Conservation (phyloP, 2,329 filamentous ascomycete species). For the Penicillium psychrosexuale region DNA sequence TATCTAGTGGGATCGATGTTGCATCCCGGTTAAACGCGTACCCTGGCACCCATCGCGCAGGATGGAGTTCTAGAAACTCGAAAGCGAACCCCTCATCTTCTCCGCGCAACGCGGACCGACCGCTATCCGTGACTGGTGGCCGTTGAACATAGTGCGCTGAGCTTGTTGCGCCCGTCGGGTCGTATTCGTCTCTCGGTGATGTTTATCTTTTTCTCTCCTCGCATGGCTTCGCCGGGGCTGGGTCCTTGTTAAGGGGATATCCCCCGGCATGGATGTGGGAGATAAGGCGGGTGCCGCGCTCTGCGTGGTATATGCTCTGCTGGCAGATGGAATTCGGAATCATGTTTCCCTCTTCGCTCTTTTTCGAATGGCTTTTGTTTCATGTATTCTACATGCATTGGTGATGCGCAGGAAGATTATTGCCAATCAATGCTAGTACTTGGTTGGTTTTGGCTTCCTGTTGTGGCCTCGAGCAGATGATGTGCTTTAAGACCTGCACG, state of each 20-base stretch:
- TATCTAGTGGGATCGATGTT: not conserved
- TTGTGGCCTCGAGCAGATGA: not conserved
- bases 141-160: not conserved
- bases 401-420: not conserved
- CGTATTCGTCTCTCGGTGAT: slow-evolving; percentile 1
- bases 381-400: not conserved
- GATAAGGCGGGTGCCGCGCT: slow-evolving; percentile 1
- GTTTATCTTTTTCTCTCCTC: not conserved
- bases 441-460: not conserved
- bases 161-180: slow-evolving; percentile 4
- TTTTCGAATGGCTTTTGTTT: not conserved
- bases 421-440: not conserved
- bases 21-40: slow-evolving; percentile 12
- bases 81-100: slow-evolving; percentile 8
- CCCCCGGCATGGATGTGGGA: not conserved
- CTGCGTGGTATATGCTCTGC: not conserved
- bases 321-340: not conserved
- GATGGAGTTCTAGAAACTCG: slow-evolving; percentile 8
- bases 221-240: not conserved
- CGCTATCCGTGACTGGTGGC: not conserved
- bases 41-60: not conserved
- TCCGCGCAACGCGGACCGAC: slow-evolving; percentile 3
- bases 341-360: not conserved
- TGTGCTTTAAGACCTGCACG: not conserved
- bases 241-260: not conserved